Percentiles rank a stretch among this genome's conserved stretches.
These are phyloP conservation scores for Paratinospora sagittata DNA, from an alignment of 164 flowering plant genomes.

Conservation along the genomic window DNA sequence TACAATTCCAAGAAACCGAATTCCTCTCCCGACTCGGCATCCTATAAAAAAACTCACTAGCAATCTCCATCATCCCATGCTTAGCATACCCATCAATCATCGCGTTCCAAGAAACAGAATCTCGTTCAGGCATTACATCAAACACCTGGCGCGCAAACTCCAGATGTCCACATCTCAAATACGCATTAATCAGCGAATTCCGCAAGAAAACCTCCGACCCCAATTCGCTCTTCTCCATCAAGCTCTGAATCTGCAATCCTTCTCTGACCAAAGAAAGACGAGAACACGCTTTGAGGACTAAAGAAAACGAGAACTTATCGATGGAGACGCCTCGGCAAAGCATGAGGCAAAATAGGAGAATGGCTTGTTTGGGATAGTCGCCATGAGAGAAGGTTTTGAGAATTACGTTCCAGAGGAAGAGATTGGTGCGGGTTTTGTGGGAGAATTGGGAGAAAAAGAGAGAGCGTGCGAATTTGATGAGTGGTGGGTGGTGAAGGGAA, in stretches of 20 bases:
- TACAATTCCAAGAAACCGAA: constrained; percentile 59
- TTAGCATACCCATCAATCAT: constrained; percentile 66
- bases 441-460: constrained; percentile 34
- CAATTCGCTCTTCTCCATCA: constrained; percentile 35
- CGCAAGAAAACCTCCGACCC: constrained; percentile 47
- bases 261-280: constrained; percentile 30
- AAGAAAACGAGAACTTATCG: constrained; percentile 49
- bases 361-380: constrained; percentile 31
- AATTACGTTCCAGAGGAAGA: constrained; percentile 56
- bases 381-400: constrained; percentile 57
- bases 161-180: constrained; percentile 37
- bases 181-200: constrained; percentile 46
- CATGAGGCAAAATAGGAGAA: constrained; percentile 43
- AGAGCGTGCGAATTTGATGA: constrained; percentile 45
- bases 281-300: constrained; percentile 59
- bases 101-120: constrained; percentile 55
- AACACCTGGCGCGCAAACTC: constrained; percentile 42
- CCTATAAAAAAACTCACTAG: constrained; percentile 44
- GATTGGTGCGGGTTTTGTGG: constrained; percentile 17
- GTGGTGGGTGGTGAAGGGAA: constrained; percentile 37
- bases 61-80: constrained; percentile 39
- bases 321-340: constrained; percentile 37
- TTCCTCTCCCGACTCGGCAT: constrained; percentile 43
- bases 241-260: constrained; percentile 61
- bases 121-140: constrained; percentile 41